A percentile compares a stretch with the other conserved stretches of the same genome.
These are phyloP conservation scores for Rhododendron ferrugineum DNA, from an alignment of 148 eudicot genomes.

Conservation along the genomic window DNA sequence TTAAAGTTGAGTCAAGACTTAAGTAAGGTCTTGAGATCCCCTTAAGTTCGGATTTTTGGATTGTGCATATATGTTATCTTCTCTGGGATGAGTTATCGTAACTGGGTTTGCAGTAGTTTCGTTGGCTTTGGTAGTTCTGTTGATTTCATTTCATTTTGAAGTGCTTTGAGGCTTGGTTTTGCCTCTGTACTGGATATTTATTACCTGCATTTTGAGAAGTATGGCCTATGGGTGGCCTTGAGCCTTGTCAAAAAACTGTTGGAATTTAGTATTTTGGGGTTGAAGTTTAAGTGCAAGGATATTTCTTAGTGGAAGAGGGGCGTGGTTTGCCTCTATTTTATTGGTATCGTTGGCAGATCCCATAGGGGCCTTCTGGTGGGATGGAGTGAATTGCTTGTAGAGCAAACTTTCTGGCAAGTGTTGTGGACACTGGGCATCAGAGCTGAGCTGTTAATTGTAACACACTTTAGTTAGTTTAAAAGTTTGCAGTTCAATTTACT, in stretches of 20 bases:
- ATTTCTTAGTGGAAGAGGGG: neutral
- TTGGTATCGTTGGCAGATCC: too few species aligned
- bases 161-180: conserved; percentile 3
- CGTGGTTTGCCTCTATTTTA: too few species aligned
- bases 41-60: neutral
- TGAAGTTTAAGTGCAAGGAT: neutral
- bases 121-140: neutral
- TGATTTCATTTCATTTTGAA: neutral
- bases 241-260: neutral
- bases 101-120: neutral
- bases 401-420: neutral
- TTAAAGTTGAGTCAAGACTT: neutral
- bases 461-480: neutral
- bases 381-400: too few species aligned
- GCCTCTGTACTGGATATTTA: neutral
- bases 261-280: neutral
- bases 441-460: neutral
- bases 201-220: neutral
- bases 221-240: neutral
- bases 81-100: neutral
- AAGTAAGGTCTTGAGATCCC: neutral
- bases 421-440: neutral
- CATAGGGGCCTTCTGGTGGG: too few species aligned
- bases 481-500: neutral
- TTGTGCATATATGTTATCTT: neutral